phyloP scores from a whole-genome alignment of 257 asterid species.

The Ophiorrhiza pumila region DNA sequence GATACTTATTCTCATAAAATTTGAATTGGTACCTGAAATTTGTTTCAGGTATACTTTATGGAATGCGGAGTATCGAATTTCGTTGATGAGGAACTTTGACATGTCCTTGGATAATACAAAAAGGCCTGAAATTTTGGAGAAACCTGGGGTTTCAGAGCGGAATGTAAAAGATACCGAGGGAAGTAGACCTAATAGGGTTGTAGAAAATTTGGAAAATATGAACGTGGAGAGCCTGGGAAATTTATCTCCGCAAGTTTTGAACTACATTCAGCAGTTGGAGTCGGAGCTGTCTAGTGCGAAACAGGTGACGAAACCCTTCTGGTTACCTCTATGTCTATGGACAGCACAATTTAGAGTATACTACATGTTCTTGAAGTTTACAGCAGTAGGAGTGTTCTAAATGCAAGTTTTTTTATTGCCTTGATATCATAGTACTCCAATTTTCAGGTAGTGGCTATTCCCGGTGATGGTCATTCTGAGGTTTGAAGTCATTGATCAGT shows the following conservation, averaged over 20 bases:
- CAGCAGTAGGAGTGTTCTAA: not conserved
- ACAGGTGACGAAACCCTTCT: slow-evolving; percentile 44
- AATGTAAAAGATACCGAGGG: slow-evolving; percentile 39
- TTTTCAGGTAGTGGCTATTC: not conserved
- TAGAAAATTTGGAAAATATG: slow-evolving; percentile 32
- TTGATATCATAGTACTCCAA: not conserved
- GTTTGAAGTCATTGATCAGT: not conserved
- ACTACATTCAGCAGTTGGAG: slow-evolving; percentile 68
- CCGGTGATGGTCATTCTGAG: not conserved
- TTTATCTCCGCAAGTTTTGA: slow-evolving; percentile 60
- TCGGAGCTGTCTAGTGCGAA: slow-evolving; percentile 55
- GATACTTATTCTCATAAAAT: not conserved
- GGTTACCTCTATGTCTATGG: not conserved
- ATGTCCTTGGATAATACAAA: slow-evolving; percentile 35
- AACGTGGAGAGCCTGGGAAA: slow-evolving; percentile 34
- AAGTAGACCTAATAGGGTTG: slow-evolving; percentile 27
- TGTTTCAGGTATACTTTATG: slow-evolving; percentile 75
- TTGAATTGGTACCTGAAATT: not conserved
- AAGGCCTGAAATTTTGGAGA: slow-evolving; percentile 23
- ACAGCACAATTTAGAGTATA: not conserved
- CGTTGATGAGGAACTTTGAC: slow-evolving; percentile 82
- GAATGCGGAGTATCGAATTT: slow-evolving; percentile 93
- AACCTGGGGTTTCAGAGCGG: slow-evolving; percentile 32
- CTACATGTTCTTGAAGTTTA: not conserved
- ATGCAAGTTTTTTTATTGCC: not conserved